Evolutionary conservation across 2,329 filamentous ascomycete species (phyloP).

Genomic region (Cytospora mali): DNA sequence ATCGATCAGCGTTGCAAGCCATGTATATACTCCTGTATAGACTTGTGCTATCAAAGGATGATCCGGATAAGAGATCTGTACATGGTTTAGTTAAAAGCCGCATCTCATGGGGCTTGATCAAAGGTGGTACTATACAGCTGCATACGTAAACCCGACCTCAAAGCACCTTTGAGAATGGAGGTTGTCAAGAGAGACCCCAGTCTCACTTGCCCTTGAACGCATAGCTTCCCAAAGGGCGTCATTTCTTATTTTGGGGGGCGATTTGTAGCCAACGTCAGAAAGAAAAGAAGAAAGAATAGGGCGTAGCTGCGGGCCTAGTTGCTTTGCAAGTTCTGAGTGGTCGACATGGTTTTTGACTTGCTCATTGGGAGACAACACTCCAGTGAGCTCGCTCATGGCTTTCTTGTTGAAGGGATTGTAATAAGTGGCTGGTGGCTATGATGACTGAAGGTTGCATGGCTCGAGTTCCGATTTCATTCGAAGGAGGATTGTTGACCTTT

Average conservation of each 20-base stretch:
- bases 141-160: slow-evolving; percentile 10
- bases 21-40: slow-evolving; percentile 13
- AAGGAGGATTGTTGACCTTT: too few species aligned
- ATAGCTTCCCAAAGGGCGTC: slow-evolving; percentile 8
- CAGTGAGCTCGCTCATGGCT: too few species aligned
- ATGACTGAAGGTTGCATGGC: too few species aligned
- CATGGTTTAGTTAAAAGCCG: too few species aligned
- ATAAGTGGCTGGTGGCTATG: too few species aligned
- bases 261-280: background rate
- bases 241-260: background rate
- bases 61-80: slow-evolving; percentile 2
- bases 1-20: slow-evolving; percentile 14
- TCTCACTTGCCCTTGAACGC: background rate
- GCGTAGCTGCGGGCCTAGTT: background rate
- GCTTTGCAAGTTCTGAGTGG: background rate
- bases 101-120: too few species aligned
- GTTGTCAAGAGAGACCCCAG: background rate
- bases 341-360: too few species aligned
- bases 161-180: background rate
- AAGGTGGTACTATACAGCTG: background rate
- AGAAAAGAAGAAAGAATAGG: background rate
- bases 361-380: too few species aligned
- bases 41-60: slow-evolving; percentile 5
- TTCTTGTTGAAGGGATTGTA: too few species aligned
- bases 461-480: too few species aligned